Evolutionary conservation across 805 yeast species (phyloP).

Genomic region (Candida odintsovae): DNA sequence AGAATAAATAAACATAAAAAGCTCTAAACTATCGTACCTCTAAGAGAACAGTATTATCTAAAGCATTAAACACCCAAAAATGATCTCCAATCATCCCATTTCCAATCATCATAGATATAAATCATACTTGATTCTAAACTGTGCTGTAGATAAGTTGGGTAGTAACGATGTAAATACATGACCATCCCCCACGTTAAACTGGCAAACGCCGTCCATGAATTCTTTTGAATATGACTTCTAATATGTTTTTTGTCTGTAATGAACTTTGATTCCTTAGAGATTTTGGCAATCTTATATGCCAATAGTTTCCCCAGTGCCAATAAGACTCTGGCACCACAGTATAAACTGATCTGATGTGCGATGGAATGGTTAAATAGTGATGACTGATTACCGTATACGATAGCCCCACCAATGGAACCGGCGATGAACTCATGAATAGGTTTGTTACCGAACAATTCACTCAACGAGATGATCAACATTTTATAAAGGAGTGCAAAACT

Average conservation of each 20-base stretch:
- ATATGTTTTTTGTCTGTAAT: slow-evolving; percentile 8
- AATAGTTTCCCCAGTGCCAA: slow-evolving; percentile 45
- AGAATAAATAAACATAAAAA: slow-evolving; percentile 20
- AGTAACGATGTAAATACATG: slow-evolving; percentile 61
- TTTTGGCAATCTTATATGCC: slow-evolving; percentile 16
- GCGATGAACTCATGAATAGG: slow-evolving; percentile 24
- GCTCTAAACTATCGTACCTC: neutral
- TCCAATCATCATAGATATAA: slow-evolving; percentile 59
- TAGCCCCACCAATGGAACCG: slow-evolving; percentile 34
- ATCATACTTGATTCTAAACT: slow-evolving; percentile 65
- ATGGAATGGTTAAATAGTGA: slow-evolving; percentile 37
- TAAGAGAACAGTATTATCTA: neutral
- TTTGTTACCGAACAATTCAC: slow-evolving; percentile 15
- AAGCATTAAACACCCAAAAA: slow-evolving; percentile 29
- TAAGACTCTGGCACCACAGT: slow-evolving; percentile 63
- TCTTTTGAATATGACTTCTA: slow-evolving; percentile 22
- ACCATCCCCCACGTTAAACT: slow-evolving; percentile 67
- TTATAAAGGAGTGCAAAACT: slow-evolving; percentile 51
- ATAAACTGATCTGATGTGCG: slow-evolving; percentile 69
- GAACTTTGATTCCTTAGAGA: slow-evolving; percentile 3
- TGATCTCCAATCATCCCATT: slow-evolving; percentile 43
- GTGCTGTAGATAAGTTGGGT: slow-evolving; percentile 57
- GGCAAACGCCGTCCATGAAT: slow-evolving; percentile 55
- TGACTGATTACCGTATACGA: slow-evolving; percentile 34
- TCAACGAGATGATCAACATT: slow-evolving; percentile 26